Conservation (phyloP, 2,329 filamentous ascomycete species). For the Alternaria arborescens region DNA sequence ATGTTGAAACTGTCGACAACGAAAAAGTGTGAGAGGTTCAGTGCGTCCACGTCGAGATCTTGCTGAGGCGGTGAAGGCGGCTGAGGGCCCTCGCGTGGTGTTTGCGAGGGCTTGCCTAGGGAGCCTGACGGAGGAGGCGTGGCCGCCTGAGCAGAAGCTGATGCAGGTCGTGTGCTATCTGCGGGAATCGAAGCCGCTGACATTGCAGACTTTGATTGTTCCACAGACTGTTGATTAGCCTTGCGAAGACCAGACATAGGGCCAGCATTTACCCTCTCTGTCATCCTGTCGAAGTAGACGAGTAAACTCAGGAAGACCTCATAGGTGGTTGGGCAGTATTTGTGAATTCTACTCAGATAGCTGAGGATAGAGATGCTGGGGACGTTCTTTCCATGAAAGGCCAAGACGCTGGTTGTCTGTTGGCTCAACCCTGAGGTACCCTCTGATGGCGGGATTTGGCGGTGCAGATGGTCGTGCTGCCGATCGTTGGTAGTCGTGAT, state of each 20-base stretch:
- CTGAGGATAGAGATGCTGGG: constrained; percentile 96
- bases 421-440: constrained; percentile 66
- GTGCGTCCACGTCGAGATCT: constrained; percentile 55
- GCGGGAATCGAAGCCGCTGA: constrained; percentile 42
- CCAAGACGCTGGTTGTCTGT: constrained; percentile 78
- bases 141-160: constrained; percentile 53
- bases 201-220: constrained; percentile 43
- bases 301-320: constrained; percentile 95
- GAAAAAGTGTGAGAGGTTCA: constrained; percentile 75
- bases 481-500: constrained; percentile 96
- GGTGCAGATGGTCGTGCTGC: constrained; percentile 90
- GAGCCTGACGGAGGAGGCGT: constrained; percentile 61
- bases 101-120: constrained; percentile 52
- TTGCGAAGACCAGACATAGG: constrained; percentile 71
- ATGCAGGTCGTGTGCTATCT: constrained; percentile 27
- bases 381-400: constrained; percentile 98
- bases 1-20: constrained; percentile 99
- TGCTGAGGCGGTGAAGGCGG: constrained; percentile 50
- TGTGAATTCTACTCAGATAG: constrained; percentile 95
- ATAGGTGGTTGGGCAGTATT: constrained; percentile 98
- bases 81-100: constrained; percentile 37
- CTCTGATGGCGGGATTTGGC: constrained; percentile 70
- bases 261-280: constrained; percentile 87
- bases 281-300: constrained; percentile 99
- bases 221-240: constrained; percentile 59